Conservation (phyloP, 306 rosid genomes). For the Quercus parvula region DNA sequence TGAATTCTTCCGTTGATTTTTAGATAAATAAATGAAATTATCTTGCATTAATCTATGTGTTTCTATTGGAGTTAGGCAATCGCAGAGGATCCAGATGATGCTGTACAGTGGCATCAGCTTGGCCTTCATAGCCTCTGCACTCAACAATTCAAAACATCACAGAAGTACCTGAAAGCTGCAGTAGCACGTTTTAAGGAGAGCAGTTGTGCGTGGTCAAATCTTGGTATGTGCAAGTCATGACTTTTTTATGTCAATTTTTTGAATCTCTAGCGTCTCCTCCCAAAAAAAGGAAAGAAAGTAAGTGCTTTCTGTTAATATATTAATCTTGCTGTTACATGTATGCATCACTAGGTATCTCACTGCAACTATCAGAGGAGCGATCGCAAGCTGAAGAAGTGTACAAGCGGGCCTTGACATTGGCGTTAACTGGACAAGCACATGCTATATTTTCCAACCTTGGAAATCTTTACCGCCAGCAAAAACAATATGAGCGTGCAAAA, state of each 20-base stretch:
- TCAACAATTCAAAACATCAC: constrained; percentile 71
- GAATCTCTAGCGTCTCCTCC: neutral
- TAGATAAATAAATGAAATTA: neutral
- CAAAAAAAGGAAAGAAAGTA: neutral
- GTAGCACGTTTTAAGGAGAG: constrained; percentile 62
- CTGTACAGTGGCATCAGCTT: constrained; percentile 92
- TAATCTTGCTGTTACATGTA: neutral
- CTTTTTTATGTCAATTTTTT: neutral
- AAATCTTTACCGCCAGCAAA: constrained; percentile 80
- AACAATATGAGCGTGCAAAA: constrained; percentile 78
- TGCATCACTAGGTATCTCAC: constrained; percentile 63
- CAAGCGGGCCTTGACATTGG: constrained; percentile 71
- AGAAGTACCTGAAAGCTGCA: constrained; percentile 78
- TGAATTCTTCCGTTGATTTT: neutral
- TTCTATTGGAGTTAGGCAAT: constrained; percentile 52
- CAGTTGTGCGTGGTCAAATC: constrained; percentile 88
- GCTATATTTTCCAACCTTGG: constrained; percentile 82
- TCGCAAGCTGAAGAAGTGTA: constrained; percentile 74
- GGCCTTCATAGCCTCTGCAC: constrained; percentile 89
- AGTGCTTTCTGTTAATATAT: neutral
- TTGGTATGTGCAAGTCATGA: constrained; percentile 43
- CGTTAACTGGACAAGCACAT: constrained; percentile 58
- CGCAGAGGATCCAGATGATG: constrained; percentile 89
- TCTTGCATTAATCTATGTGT: constrained; percentile 3
- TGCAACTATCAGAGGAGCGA: constrained; percentile 74